phyloP scores from a whole-genome alignment of 345 rosid species.

The Schrenkiella parvula region DNA sequence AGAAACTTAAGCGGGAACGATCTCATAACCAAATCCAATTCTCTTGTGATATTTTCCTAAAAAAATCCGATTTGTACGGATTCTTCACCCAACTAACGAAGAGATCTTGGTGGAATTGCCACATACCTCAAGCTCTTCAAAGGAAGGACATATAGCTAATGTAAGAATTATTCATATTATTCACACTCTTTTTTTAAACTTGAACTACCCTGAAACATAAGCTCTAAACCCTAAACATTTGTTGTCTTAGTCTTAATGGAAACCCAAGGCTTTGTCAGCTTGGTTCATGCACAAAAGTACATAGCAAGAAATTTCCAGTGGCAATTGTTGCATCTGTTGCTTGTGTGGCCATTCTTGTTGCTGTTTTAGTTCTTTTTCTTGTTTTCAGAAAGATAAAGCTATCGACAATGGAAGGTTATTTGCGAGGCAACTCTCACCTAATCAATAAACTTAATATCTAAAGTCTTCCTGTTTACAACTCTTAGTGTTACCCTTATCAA shows the following conservation, averaged over 20 bases:
- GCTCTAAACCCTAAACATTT: background rate
- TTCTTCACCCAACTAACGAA: no score
- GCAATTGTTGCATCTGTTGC: conserved; percentile 4
- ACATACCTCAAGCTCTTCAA: conserved; percentile 30
- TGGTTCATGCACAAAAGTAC: background rate
- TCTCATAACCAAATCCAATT: no score
- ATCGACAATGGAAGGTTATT: background rate
- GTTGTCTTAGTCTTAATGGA: background rate
- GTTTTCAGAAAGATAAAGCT: background rate
- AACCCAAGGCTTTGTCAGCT: background rate
- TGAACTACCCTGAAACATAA: background rate
- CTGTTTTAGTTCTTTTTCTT: background rate
- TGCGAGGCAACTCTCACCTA: background rate
- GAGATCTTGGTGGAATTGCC: no score
- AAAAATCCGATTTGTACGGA: no score
- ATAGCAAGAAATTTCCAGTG: background rate
- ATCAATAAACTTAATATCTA: background rate
- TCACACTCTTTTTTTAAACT: background rate
- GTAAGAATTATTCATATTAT: background rate
- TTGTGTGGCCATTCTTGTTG: background rate
- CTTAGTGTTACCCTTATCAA: background rate
- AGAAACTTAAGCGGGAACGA: conserved; percentile 40
- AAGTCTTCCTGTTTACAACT: background rate
- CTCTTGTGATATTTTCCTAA: no score
- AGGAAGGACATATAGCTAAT: background rate